A percentile compares a stretch with the other conserved stretches of the same genome.
These are phyloP conservation scores for Dissophora ornata DNA, from an alignment of 192 early-diverging fungal species.

Conservation along the genomic window DNA sequence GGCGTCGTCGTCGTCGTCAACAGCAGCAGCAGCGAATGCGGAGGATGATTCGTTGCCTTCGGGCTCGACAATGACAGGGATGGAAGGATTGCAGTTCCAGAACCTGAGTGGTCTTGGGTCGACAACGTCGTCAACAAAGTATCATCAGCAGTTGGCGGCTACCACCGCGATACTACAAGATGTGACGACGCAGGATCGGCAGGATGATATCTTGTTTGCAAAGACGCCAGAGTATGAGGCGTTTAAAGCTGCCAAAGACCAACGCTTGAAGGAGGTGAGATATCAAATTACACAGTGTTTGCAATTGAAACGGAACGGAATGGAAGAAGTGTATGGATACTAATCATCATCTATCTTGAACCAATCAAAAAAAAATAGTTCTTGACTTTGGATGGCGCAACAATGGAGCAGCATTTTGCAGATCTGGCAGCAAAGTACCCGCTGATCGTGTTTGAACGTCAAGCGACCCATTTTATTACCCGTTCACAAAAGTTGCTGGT, in stretches of 20 bases:
- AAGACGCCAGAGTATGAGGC: constrained; percentile 38
- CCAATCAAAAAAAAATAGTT: too few relatives aligned
- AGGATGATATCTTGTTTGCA: constrained; percentile 51
- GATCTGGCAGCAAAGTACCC: constrained; percentile 57
- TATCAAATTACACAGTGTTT: too few relatives aligned
- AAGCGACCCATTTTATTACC: constrained; percentile 62
- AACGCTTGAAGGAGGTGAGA: constrained; percentile 40
- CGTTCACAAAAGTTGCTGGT: constrained; percentile 57
- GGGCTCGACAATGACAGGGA: constrained; percentile 27
- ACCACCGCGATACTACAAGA: constrained; percentile 8
- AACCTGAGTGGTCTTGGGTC: constrained; percentile 23
- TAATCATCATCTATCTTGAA: too few relatives aligned
- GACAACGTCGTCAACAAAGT: constrained; percentile 7
- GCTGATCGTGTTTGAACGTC: constrained; percentile 59
- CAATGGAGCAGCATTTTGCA: constrained; percentile 57
- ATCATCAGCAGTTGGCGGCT: constrained; percentile 1
- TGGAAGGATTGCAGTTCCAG: constrained; percentile 59
- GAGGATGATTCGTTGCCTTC: not conserved
- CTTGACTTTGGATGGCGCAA: constrained; percentile 36
- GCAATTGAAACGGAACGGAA: too few relatives aligned
- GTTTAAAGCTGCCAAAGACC: constrained; percentile 28
- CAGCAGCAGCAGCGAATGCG: too few relatives aligned
- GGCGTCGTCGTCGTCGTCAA: not conserved
- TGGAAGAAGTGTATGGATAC: too few relatives aligned
- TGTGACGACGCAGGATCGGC: constrained; percentile 50